Conservation (phyloP, 495 filamentous ascomycete genomes). For the Cryomyces antarcticus region DNA sequence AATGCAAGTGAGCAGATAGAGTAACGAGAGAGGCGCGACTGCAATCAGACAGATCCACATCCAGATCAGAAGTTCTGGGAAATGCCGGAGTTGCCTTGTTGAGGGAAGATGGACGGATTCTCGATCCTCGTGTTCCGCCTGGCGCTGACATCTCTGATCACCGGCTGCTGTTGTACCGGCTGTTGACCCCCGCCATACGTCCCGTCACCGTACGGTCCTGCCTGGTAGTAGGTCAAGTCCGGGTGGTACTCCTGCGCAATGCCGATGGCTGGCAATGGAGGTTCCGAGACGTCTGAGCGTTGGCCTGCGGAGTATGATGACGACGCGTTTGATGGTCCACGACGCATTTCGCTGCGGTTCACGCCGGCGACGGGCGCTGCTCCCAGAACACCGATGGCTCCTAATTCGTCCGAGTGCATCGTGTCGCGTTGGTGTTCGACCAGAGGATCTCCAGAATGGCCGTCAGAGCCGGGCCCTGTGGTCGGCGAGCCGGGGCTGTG, state of each 20-base stretch:
- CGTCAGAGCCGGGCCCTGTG: conserved; percentile 46
- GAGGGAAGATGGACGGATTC: conserved; percentile 64
- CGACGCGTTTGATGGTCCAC: conserved; percentile 88
- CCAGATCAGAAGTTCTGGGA: conserved; percentile 76
- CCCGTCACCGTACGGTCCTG: conserved; percentile 34
- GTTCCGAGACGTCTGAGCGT: conserved; percentile 68
- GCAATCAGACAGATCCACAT: too few relatives aligned
- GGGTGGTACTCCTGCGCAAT: conserved; percentile 32
- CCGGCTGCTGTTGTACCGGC: conserved; percentile 38
- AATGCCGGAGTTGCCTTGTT: conserved; percentile 82
- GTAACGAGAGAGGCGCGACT: too few relatives aligned
- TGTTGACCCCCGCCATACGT: conserved; percentile 26
- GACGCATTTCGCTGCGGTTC: conserved; percentile 52
- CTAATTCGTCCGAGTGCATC: conserved; percentile 15
- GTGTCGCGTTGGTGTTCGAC: conserved; percentile 39
- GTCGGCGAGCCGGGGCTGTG: conserved; percentile 44
- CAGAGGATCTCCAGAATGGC: conserved; percentile 48
- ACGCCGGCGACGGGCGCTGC: conserved; percentile 40
- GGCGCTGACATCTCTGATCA: conserved; percentile 86
- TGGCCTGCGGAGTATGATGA: conserved; percentile 78
- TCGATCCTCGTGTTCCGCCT: conserved; percentile 86
- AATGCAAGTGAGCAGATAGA: too few relatives aligned
- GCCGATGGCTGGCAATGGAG: conserved; percentile 27
- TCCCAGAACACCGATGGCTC: conserved; percentile 46
- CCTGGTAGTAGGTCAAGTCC: conserved; percentile 30